Evolutionary conservation across 371 early-diverging fungal genomes (phyloP), one percentile per base, ranked within the genome.

Genomic region (Gilbertella persicaria): DNA sequence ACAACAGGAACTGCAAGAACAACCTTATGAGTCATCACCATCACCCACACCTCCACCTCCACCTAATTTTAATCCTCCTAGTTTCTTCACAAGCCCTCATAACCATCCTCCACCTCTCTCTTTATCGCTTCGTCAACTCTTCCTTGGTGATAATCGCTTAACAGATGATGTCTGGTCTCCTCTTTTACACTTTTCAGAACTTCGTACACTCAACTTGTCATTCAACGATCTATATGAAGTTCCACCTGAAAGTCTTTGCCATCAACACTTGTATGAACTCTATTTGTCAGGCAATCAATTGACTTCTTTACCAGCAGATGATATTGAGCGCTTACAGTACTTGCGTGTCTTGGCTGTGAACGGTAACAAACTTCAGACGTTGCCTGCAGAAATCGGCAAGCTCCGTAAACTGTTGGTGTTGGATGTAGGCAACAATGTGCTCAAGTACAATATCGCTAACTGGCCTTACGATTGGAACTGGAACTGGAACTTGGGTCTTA

Each of bases 391-490:
- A 74, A 80, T 97, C 33, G 88, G 90, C 50, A 94, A 94, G 62
- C 71, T 94, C 6, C 67, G 82, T 28, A 80, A 85, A 23, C 71
- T 96, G 17, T 50, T 79, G 14, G 89, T 88, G 16, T 64, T 96
- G 23, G 97, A 96, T 64, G 89, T 93, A 4, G 92, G 94, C 25
- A 86, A 87, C 67, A 95, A 96, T 56, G 75, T 84, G 28, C 73
- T 96, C 28, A 91, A 92, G 69, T 96, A 95, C 69, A 96, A 96
- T 54, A 90, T 95, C 35, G 80, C 90, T 21, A 96, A 96, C 62
- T 95, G 94, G 94, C 94, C 93, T 0, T 94, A 93, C 62, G 95
- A 95, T 59, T 96, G 95, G 95, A 95, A 96, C 66, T 95, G 94
- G 86, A 94, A 93, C 67, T 95, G 92, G 93, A 96, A 96, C 64